A percentile compares a stretch with the other conserved stretches of the same genome.
These are phyloP conservation scores for Edaphochlamys debaryana DNA, from an alignment of 139 green algal genomes.

Conservation along the genomic window DNA sequence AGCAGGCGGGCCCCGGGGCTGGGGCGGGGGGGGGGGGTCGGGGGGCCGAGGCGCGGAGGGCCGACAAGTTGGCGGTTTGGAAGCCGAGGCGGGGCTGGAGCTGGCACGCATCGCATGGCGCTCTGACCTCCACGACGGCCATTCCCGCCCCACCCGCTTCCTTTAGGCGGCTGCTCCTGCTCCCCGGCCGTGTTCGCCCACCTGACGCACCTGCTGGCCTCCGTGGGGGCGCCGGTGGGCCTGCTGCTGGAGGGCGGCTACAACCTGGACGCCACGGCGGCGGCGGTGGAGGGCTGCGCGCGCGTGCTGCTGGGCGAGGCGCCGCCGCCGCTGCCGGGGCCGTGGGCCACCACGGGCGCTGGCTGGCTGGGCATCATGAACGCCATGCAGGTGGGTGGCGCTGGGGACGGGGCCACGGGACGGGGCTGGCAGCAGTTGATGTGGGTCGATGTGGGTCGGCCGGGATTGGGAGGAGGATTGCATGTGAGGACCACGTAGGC, in stretches of 20 bases:
- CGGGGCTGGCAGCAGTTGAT: no score
- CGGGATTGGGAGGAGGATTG: no score
- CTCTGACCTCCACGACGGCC: no score
- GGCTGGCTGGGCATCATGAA: constrained; percentile 54
- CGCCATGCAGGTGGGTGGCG: constrained; percentile 39
- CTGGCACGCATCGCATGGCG: no score
- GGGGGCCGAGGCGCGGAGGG: not conserved
- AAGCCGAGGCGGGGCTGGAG: no score
- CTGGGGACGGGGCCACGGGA: not conserved
- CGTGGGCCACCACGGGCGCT: constrained; percentile 20
- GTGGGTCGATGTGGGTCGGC: not conserved
- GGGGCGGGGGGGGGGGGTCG: not conserved
- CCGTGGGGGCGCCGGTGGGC: constrained; percentile 57
- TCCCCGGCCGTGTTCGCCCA: constrained; percentile 68
- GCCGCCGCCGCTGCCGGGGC: constrained; percentile 43
- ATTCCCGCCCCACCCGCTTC: no score
- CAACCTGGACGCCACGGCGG: constrained; percentile 66
- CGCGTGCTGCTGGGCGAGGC: constrained; percentile 74
- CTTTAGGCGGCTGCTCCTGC: constrained; percentile 60
- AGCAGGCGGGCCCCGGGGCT: not conserved
- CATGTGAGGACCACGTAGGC: no score
- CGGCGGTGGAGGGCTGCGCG: constrained; percentile 67
- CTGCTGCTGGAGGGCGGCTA: constrained; percentile 76
- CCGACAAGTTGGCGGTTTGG: no score
- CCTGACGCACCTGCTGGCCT: constrained; percentile 71